These are phyloP conservation scores for Gaeumannomyces sp. DNA, from an alignment of 2,329 filamentous ascomycete species.

Conservation along the genomic window DNA sequence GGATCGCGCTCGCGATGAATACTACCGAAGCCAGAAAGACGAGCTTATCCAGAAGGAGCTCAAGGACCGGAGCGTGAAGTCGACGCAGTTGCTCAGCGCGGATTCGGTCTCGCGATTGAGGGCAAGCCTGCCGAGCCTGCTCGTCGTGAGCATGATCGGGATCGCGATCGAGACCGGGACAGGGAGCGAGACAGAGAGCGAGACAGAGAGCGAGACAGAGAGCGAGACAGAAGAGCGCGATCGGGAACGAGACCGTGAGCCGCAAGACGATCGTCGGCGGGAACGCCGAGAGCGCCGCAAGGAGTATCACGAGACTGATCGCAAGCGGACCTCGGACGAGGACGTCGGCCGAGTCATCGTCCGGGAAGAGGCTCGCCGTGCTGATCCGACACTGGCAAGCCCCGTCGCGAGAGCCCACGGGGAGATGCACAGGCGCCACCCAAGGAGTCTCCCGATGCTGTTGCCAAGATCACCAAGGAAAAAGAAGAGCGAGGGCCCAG, in stretches of 20 bases:
- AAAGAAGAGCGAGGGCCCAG: conserved; percentile 18
- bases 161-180: not conserved
- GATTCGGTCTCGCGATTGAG: conserved; percentile 3
- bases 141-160: not conserved
- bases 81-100: conserved; percentile 5
- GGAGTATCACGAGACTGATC: conserved; percentile 17
- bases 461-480: conserved; percentile 13
- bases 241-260: conserved; percentile 1
- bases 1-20: conserved; percentile 36
- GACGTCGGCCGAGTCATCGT: conserved; percentile 19
- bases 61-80: conserved; percentile 2
- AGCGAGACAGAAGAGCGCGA: conserved; percentile 7
- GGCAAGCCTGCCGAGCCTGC: conserved; percentile 4
- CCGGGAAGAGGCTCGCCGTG: conserved; percentile 11
- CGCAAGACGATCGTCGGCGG: conserved; percentile 10
- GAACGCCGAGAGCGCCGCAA: conserved; percentile 18
- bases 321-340: conserved; percentile 22
- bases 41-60: conserved; percentile 36
- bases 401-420: conserved; percentile 10
- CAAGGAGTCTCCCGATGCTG: conserved; percentile 6
- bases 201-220: conserved; percentile 2
- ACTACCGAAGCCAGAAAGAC: conserved; percentile 43
- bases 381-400: conserved; percentile 6
- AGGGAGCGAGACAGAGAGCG: not conserved
- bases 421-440: conserved; percentile 3